These are phyloP conservation scores for Beauveria sp. DNA, from an alignment of 2,329 filamentous ascomycete species.

Conservation along the genomic window DNA sequence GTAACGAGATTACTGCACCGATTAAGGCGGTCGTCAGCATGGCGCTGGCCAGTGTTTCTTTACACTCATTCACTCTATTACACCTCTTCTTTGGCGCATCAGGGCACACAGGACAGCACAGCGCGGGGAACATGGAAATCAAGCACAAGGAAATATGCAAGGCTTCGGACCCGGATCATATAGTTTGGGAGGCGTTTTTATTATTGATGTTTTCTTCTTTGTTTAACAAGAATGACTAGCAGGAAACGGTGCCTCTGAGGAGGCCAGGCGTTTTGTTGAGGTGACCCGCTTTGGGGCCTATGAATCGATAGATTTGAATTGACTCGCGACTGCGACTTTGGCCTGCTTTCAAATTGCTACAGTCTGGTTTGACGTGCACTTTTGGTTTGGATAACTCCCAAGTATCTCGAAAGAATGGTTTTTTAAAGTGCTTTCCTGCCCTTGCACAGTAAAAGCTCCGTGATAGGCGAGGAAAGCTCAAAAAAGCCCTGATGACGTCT, in stretches of 20 bases:
- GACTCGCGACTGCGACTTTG: constrained; percentile 2
- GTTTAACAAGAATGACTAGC: constrained; percentile 6
- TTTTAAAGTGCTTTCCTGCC: too few relatives aligned
- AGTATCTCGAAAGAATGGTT: too few relatives aligned
- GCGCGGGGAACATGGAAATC: not conserved
- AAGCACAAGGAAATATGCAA: not conserved
- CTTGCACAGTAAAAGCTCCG: too few relatives aligned
- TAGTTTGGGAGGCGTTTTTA: not conserved
- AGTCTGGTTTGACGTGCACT: too few relatives aligned
- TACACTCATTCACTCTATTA: not conserved
- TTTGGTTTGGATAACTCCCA: too few relatives aligned
- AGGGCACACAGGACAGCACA: constrained; percentile 9
- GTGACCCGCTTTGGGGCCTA: constrained; percentile 3
- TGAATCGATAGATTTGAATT: constrained; percentile 5
- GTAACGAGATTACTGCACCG: not conserved
- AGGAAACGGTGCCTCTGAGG: not conserved
- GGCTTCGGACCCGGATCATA: not conserved
- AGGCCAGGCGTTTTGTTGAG: constrained; percentile 8
- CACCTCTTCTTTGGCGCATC: not conserved
- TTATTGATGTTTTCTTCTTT: not conserved
- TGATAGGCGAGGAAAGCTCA: not conserved
- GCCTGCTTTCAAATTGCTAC: not conserved
- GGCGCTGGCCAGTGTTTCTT: not conserved
- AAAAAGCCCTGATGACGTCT: not conserved
- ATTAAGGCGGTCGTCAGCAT: not conserved